Evolutionary conservation across 345 rosid genomes (phyloP).

Genomic region (Lepidium didymum): DNA sequence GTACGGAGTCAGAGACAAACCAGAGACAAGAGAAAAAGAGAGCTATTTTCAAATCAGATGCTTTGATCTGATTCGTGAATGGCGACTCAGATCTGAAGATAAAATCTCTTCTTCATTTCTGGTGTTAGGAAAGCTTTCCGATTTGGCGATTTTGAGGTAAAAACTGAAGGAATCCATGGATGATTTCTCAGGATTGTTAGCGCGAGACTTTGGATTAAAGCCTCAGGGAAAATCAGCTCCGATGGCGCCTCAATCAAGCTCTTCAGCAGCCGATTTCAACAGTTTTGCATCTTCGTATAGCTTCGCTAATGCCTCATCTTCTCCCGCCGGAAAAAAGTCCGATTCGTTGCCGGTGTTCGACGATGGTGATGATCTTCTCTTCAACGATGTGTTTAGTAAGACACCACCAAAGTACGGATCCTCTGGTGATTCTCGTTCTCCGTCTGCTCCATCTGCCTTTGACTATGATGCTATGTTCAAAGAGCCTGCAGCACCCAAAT

Average conservation of each 20-base stretch:
- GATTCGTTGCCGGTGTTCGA: conserved; percentile 39
- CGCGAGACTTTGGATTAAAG: conserved; percentile 57
- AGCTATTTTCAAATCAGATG: not conserved
- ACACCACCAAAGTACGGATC: conserved; percentile 46
- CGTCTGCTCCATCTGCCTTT: conserved; percentile 23
- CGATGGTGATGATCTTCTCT: conserved; percentile 24
- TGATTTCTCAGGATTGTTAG: conserved; percentile 53
- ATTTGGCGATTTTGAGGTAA: not conserved
- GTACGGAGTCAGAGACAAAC: not conserved
- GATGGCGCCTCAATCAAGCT: conserved; percentile 50
- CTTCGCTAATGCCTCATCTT: conserved; percentile 32
- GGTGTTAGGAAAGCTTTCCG: not conserved
- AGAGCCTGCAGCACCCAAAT: conserved; percentile 28
- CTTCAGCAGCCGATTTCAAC: conserved; percentile 12
- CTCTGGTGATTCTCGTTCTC: conserved; percentile 26
- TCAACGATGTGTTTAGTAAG: conserved; percentile 47
- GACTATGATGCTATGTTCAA: conserved; percentile 49
- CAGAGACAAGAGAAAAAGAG: not conserved
- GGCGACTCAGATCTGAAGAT: not conserved
- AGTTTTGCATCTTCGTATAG: conserved; percentile 16
- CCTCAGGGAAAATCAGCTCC: conserved; percentile 79
- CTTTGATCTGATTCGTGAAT: not conserved
- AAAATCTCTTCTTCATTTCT: not conserved
- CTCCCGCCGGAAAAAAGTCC: conserved; percentile 11
- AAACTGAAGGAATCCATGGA: conserved; percentile 40